These are phyloP conservation scores for Lyophyllum semitale DNA, from an alignment of 768 basidiomycete genomes.

Conservation along the genomic window DNA sequence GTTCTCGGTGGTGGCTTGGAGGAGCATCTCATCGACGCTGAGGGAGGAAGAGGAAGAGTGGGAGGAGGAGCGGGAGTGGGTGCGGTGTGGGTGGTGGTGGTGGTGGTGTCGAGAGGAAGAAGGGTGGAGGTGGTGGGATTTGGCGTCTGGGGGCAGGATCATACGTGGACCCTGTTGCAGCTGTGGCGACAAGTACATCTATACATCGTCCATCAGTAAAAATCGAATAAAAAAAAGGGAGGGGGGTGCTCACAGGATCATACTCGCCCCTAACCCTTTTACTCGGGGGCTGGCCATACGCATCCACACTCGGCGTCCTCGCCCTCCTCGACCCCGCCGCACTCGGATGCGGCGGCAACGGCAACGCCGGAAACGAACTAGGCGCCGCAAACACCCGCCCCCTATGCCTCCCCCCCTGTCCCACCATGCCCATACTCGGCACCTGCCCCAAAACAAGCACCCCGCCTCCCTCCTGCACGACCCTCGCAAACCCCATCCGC, in stretches of 20 bases:
- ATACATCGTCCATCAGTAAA: background rate
- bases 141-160: slow-evolving; percentile 18
- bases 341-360: slow-evolving; percentile 43
- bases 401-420: background rate
- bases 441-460: slow-evolving; percentile 35
- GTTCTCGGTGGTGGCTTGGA: slow-evolving; percentile 33
- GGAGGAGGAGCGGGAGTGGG: slow-evolving; percentile 28
- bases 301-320: slow-evolving; percentile 39
- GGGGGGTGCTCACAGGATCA: slow-evolving; percentile 5
- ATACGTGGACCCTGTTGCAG: too few species aligned
- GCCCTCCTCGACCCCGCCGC: slow-evolving; percentile 24
- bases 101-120: too few species aligned
- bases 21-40: slow-evolving; percentile 47
- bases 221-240: slow-evolving; percentile 1
- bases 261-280: slow-evolving; percentile 43
- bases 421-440: slow-evolving; percentile 17
- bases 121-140: slow-evolving; percentile 1
- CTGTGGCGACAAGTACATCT: too few species aligned
- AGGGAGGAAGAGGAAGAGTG: slow-evolving; percentile 37
- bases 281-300: slow-evolving; percentile 45
- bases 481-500: slow-evolving; percentile 44
- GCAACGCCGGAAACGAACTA: slow-evolving; percentile 24
- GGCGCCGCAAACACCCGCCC: background rate
- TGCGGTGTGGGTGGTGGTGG: slow-evolving; percentile 4
- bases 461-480: slow-evolving; percentile 46